Conservation (phyloP, 2,329 filamentous ascomycete species). For the Colletotrichum spaethianum region DNA sequence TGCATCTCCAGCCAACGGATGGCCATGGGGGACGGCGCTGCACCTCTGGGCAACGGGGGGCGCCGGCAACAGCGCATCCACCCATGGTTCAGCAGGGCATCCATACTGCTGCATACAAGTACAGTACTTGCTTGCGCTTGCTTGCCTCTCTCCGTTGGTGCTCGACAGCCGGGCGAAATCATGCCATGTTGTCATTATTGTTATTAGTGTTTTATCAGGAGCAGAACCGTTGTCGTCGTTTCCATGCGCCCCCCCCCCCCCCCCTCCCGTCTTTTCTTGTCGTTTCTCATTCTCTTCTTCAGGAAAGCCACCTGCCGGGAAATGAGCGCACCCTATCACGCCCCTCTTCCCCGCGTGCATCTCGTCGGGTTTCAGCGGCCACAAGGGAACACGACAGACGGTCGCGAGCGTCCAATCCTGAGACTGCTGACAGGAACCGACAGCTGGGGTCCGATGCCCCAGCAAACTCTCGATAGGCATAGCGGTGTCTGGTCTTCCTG, state of each 20-base stretch:
- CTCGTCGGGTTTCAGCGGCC: slow-evolving; percentile 6
- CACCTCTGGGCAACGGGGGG: not conserved
- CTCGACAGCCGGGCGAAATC: not conserved
- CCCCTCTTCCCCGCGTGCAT: slow-evolving; percentile 2
- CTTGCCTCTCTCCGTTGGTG: not conserved
- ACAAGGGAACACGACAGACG: not conserved
- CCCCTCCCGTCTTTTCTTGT: not conserved
- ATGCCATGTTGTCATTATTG: not conserved
- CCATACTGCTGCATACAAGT: not conserved
- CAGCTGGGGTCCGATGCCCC: slow-evolving; percentile 27
- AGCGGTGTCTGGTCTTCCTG: not conserved
- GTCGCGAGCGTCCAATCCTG: slow-evolving; percentile 27
- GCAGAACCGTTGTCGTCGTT: not conserved
- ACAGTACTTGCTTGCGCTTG: not conserved
- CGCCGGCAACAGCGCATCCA: not conserved
- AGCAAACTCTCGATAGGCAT: slow-evolving; percentile 37
- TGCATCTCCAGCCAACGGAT: not conserved
- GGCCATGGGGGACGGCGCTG: not conserved
- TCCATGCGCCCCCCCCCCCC: not conserved
- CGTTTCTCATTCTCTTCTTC: not conserved
- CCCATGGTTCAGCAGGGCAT: not conserved
- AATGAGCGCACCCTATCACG: not conserved
- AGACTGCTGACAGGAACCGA: slow-evolving; percentile 31
- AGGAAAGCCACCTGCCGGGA: no score
- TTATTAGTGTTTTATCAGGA: not conserved